These are phyloP conservation scores for Aureobasidium sp. DNA, from an alignment of 2,329 filamentous ascomycete species.

Conservation along the genomic window DNA sequence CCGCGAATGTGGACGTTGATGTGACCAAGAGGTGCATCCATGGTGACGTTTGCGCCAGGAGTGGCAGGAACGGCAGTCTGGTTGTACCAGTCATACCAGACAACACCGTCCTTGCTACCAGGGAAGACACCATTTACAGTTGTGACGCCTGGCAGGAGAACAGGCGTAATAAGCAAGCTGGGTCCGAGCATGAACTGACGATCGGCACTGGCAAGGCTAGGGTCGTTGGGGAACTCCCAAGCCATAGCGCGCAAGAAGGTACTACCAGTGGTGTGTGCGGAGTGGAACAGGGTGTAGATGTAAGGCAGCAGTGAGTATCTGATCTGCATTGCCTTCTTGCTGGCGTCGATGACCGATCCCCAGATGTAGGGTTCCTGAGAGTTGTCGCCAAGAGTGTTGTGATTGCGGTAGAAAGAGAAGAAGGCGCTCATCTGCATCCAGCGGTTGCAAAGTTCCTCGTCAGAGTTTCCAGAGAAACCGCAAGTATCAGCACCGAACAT, in stretches of 20 bases:
- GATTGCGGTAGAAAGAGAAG: constrained; percentile 70
- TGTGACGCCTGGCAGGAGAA: constrained; percentile 53
- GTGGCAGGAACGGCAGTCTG: constrained; percentile 45
- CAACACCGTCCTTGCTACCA: constrained; percentile 48
- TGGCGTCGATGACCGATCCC: constrained; percentile 56
- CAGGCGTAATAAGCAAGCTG: constrained; percentile 58
- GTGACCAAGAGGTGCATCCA: constrained; percentile 54
- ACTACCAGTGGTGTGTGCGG: constrained; percentile 55
- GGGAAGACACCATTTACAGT: constrained; percentile 63
- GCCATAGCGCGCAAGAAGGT: constrained; percentile 65
- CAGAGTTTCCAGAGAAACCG: constrained; percentile 60
- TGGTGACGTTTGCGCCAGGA: constrained; percentile 50
- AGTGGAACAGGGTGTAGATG: constrained; percentile 65
- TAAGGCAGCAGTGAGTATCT: constrained; percentile 66
- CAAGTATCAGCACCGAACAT: constrained; percentile 68
- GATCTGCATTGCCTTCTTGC: constrained; percentile 59
- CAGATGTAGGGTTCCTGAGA: constrained; percentile 66
- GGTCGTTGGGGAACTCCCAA: constrained; percentile 69
- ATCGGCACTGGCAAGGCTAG: constrained; percentile 56
- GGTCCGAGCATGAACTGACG: constrained; percentile 64
- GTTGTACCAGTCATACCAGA: constrained; percentile 80
- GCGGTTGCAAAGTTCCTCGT: constrained; percentile 62
- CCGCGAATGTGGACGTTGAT: constrained; percentile 67
- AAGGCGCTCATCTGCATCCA: constrained; percentile 69
- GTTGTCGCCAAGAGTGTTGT: constrained; percentile 55